Evolutionary conservation across 2,329 filamentous ascomycete genomes (phyloP).

Genomic region (Claviceps africana): DNA sequence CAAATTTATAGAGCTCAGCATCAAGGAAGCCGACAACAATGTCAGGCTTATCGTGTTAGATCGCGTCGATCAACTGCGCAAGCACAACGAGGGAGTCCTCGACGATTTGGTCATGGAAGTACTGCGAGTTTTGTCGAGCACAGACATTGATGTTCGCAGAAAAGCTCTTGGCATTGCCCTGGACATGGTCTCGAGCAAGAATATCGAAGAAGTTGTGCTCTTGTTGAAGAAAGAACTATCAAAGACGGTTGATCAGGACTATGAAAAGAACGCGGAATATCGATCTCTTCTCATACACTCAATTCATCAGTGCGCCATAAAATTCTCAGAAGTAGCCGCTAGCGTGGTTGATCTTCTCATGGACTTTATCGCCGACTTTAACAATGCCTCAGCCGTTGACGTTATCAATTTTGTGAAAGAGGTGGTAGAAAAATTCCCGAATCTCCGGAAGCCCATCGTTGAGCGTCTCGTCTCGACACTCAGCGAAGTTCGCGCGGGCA

Average conservation of each 20-base stretch:
- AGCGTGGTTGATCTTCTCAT: slow-evolving; percentile 94
- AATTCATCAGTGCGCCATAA: slow-evolving; percentile 97
- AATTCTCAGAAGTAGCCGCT: slow-evolving; percentile 93
- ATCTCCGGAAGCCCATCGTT: slow-evolving; percentile 75
- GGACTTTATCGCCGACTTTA: slow-evolving; percentile 98
- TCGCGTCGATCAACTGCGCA: slow-evolving; percentile 74
- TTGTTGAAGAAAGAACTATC: slow-evolving; percentile 93
- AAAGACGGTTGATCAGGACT: slow-evolving; percentile 96
- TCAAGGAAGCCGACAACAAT: slow-evolving; percentile 97
- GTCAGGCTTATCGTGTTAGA: slow-evolving; percentile 97
- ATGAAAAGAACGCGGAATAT: slow-evolving; percentile 96
- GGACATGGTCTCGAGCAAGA: slow-evolving; percentile 98
- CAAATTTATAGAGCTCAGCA: slow-evolving; percentile 93
- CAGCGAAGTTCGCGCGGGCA: slow-evolving; percentile 85
- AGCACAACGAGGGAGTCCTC: slow-evolving; percentile 78
- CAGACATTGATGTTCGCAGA: slow-evolving; percentile 87
- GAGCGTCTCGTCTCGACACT: slow-evolving; percentile 79
- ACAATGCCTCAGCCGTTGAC: slow-evolving; percentile 90
- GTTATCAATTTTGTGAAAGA: slow-evolving; percentile 99
- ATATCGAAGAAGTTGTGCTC: slow-evolving; percentile 93
- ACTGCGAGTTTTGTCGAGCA: slow-evolving; percentile 81
- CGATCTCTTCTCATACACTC: slow-evolving; percentile 90
- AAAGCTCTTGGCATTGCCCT: slow-evolving; percentile 83
- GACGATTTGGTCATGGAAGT: slow-evolving; percentile 97
- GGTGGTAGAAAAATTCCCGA: slow-evolving; percentile 94